A percentile compares a stretch with the other conserved stretches of the same genome.
These are phyloP conservation scores for Panicum virgatum DNA, from an alignment of 202 grass and related monocot genomes.

Conservation along the genomic window DNA sequence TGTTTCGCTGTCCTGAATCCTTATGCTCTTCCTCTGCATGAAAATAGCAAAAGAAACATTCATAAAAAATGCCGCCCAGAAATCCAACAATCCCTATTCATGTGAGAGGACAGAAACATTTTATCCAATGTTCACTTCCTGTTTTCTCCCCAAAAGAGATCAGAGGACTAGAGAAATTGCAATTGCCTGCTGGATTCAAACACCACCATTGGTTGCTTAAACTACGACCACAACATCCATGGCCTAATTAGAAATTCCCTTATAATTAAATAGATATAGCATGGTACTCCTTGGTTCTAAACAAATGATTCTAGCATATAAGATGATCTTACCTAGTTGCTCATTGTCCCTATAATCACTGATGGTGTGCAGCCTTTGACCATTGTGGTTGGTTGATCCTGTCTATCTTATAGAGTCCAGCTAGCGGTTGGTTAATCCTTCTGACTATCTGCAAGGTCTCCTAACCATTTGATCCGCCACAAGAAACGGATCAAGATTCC, in stretches of 20 bases:
- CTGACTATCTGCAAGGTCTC: not conserved
- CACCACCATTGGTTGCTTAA: not conserved
- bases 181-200: not conserved
- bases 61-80: not conserved
- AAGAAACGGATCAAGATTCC: conserved; percentile 28
- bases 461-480: not conserved
- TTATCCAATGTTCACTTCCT: not conserved
- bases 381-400: not conserved
- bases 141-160: not conserved
- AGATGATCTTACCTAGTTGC: not conserved
- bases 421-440: not conserved
- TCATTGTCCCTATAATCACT: not conserved
- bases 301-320: not conserved
- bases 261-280: not conserved
- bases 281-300: not conserved
- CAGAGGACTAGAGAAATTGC: not conserved
- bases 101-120: not conserved
- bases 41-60: not conserved
- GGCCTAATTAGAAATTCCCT: not conserved
- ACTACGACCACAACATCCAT: not conserved
- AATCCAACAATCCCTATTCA: not conserved
- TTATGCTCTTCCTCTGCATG: not conserved
- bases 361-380: not conserved
- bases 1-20: not conserved
- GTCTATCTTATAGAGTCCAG: not conserved